phyloP scores from a whole-genome alignment of 768 basidiomycete species.

The Chalciporus sphaerocephalus region DNA sequence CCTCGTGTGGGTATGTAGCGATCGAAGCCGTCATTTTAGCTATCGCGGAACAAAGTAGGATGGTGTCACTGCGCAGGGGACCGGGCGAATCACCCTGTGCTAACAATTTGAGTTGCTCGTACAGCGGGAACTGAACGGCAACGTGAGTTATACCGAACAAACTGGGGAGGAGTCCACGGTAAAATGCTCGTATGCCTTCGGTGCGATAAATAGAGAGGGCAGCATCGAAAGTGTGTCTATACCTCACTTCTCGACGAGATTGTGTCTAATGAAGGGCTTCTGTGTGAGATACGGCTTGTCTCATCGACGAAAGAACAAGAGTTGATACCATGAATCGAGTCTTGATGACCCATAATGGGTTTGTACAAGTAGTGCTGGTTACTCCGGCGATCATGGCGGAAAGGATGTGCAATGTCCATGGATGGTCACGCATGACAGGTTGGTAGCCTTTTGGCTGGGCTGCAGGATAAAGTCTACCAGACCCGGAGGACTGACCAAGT shows the following conservation, averaged over 20 bases:
- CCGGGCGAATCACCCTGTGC: conserved; percentile 41
- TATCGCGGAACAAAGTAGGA: conserved; percentile 86
- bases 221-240: conserved; percentile 88
- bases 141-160: conserved; percentile 92
- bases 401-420: conserved; percentile 83
- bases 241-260: conserved; percentile 69
- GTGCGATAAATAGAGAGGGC: conserved; percentile 83
- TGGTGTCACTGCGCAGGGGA: conserved; percentile 41
- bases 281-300: background rate
- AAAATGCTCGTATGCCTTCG: conserved; percentile 87
- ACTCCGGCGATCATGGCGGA: conserved; percentile 97
- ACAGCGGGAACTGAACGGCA: conserved; percentile 95
- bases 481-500: conserved; percentile 33
- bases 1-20: conserved; percentile 97
- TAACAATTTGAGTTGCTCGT: conserved; percentile 85
- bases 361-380: conserved; percentile 87
- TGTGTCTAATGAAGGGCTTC: conserved; percentile 60
- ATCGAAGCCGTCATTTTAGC: conserved; percentile 96
- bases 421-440: conserved; percentile 72
- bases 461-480: conserved; percentile 67
- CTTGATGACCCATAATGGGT: conserved; percentile 98
- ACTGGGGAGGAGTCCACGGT: conserved; percentile 90
- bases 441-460: conserved; percentile 85
- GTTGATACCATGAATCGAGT: conserved; percentile 93
- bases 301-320: background rate